phyloP scores from a whole-genome alignment of 2,329 filamentous ascomycete species.

The Hypomyces rosellus region DNA sequence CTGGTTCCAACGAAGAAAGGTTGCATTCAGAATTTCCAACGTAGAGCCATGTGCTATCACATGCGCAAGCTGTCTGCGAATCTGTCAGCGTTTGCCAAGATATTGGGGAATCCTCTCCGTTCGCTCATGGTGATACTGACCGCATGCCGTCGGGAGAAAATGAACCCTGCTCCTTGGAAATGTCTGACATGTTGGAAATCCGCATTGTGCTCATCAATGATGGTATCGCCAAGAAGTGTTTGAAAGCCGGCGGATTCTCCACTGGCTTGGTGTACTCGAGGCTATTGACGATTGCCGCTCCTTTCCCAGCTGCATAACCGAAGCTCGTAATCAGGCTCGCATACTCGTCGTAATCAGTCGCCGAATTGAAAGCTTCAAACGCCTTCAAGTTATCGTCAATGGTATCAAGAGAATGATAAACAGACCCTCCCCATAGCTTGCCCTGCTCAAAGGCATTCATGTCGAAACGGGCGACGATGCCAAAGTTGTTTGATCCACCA shows the following conservation, averaged over 20 bases:
- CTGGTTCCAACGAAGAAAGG: background rate
- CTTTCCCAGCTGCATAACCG: background rate
- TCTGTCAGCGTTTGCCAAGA: background rate
- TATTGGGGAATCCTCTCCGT: background rate
- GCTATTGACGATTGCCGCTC: constrained; percentile 1
- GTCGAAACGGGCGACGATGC: constrained; percentile 23
- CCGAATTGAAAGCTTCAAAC: constrained; percentile 1
- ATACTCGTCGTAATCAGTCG: constrained; percentile 6
- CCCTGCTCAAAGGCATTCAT: constrained; percentile 16
- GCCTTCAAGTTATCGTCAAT: constrained; percentile 1
- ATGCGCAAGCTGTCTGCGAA: background rate
- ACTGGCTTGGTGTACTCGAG: constrained; percentile 8
- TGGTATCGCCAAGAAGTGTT: constrained; percentile 1
- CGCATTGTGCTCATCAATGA: constrained; percentile 2
- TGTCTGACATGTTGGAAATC: constrained; percentile 2
- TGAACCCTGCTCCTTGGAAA: background rate
- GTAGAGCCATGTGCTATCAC: background rate
- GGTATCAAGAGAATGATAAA: constrained; percentile 2
- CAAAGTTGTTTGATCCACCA: constrained; percentile 40
- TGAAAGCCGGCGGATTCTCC: constrained; percentile 2
- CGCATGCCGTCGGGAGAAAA: constrained; percentile 1
- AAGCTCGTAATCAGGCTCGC: constrained; percentile 6
- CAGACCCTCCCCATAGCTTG: constrained; percentile 26
- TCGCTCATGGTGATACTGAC: background rate
- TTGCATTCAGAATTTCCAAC: background rate